phyloP scores from a whole-genome alignment of 2,329 filamentous ascomycete species.

The Sporothrix brunneoviolacea region DNA sequence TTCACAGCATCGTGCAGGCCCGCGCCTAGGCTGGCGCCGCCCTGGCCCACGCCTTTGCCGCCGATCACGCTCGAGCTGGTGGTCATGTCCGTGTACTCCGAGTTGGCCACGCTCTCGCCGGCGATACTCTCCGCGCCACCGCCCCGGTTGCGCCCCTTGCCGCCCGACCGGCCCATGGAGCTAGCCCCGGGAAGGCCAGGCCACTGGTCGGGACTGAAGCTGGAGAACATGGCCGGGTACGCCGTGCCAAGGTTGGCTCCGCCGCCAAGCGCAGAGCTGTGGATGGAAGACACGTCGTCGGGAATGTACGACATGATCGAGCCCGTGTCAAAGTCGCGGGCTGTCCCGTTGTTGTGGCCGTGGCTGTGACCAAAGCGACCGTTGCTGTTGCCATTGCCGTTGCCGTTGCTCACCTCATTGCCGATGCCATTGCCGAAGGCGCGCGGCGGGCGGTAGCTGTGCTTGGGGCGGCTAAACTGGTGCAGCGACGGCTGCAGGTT shows the following conservation, averaged over 20 bases:
- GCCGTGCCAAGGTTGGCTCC: constrained; percentile 66
- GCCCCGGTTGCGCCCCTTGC: constrained; percentile 59
- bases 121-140: constrained; percentile 64
- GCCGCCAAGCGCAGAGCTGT: constrained; percentile 83
- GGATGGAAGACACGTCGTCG: constrained; percentile 93
- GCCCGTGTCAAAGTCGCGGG: constrained; percentile 63
- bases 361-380: constrained; percentile 22
- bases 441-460: constrained; percentile 83
- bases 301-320: constrained; percentile 94
- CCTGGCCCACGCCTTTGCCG: constrained; percentile 69
- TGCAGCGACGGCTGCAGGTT: constrained; percentile 94
- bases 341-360: constrained; percentile 27
- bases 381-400: constrained; percentile 17
- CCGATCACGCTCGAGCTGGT: constrained; percentile 71
- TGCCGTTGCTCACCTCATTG: constrained; percentile 18
- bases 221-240: constrained; percentile 92
- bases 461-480: constrained; percentile 91
- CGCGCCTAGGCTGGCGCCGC: constrained; percentile 77
- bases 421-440: constrained; percentile 54
- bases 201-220: constrained; percentile 84
- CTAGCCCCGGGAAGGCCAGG: constrained; percentile 66
- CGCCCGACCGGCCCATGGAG: constrained; percentile 51
- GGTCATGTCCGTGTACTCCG: constrained; percentile 68
- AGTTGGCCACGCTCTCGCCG: constrained; percentile 87
- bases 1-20: constrained; percentile 71